These are phyloP conservation scores for Trametes cubensis DNA, from an alignment of 768 basidiomycete species.

Conservation along the genomic window DNA sequence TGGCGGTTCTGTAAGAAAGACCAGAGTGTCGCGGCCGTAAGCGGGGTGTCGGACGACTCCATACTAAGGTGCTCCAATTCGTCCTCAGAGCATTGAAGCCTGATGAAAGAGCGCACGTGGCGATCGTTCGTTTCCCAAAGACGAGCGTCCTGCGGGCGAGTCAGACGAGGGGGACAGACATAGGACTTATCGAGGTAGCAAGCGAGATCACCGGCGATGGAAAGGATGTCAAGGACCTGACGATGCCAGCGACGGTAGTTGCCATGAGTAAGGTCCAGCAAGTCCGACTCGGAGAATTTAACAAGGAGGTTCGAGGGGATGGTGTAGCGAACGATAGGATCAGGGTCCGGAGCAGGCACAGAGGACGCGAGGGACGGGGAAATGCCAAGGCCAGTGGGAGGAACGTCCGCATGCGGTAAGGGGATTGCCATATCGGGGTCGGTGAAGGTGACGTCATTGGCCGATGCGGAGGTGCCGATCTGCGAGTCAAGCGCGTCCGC, in stretches of 20 bases:
- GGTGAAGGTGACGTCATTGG: too few relatives aligned
- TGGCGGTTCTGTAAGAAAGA: not conserved
- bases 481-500: too few relatives aligned
- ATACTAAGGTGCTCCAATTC: not conserved
- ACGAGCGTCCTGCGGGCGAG: not conserved
- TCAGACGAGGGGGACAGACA: not conserved
- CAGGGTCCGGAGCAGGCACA: not conserved
- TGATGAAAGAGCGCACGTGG: not conserved
- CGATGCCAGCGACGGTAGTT: constrained; percentile 1
- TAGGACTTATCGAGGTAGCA: not conserved
- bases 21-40: not conserved
- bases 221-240: not conserved
- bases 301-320: not conserved
- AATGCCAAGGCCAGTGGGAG: too few relatives aligned
- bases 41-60: not conserved
- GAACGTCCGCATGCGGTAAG: too few relatives aligned
- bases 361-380: too few relatives aligned
- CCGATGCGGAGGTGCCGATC: too few relatives aligned
- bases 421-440: too few relatives aligned
- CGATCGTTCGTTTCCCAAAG: not conserved
- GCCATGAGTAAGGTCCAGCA: not conserved
- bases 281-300: not conserved
- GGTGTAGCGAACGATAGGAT: not conserved
- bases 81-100: not conserved
- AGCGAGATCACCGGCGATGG: not conserved